Conservation (phyloP, 2,329 filamentous ascomycete species). For the Nemania abortiva region DNA sequence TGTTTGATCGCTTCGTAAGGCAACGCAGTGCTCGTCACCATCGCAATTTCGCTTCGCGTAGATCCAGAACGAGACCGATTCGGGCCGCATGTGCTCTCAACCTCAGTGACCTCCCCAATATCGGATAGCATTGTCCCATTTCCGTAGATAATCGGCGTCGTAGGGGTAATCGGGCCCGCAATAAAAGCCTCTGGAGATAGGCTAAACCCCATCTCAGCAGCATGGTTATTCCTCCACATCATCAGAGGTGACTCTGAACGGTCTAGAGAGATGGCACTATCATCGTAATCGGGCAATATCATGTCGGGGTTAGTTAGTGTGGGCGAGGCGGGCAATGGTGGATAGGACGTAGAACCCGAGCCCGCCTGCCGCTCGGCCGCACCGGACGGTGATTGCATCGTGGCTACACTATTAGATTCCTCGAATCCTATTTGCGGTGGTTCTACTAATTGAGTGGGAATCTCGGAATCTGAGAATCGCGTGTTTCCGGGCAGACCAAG, state of each 20-base stretch:
- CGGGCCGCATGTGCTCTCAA: slow-evolving; percentile 62
- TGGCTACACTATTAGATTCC: slow-evolving; percentile 29
- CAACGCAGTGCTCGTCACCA: slow-evolving; percentile 46
- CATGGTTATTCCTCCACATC: slow-evolving; percentile 64
- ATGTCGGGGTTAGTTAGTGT: slow-evolving; percentile 94
- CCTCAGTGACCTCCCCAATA: slow-evolving; percentile 69
- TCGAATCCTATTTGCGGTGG: slow-evolving; percentile 30
- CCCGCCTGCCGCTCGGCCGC: slow-evolving; percentile 37
- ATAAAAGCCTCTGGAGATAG: slow-evolving; percentile 56
- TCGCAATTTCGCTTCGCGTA: slow-evolving; percentile 50
- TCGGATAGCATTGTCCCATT: slow-evolving; percentile 78
- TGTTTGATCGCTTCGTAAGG: slow-evolving; percentile 59
- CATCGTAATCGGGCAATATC: slow-evolving; percentile 84
- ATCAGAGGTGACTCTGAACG: slow-evolving; percentile 64
- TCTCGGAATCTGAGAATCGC: slow-evolving; percentile 9
- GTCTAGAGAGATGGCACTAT: slow-evolving; percentile 65
- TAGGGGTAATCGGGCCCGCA: slow-evolving; percentile 61
- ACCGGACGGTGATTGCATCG: slow-evolving; percentile 47
- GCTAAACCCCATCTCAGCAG: slow-evolving; percentile 58
- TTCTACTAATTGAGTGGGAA: slow-evolving; percentile 12
- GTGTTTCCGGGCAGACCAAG: not conserved
- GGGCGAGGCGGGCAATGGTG: slow-evolving; percentile 75
- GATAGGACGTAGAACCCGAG: slow-evolving; percentile 53
- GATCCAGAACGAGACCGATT: slow-evolving; percentile 53
- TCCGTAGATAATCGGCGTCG: slow-evolving; percentile 75